phyloP scores from a whole-genome alignment of 768 basidiomycete genomes.

The Pulveroboletus sp. region DNA sequence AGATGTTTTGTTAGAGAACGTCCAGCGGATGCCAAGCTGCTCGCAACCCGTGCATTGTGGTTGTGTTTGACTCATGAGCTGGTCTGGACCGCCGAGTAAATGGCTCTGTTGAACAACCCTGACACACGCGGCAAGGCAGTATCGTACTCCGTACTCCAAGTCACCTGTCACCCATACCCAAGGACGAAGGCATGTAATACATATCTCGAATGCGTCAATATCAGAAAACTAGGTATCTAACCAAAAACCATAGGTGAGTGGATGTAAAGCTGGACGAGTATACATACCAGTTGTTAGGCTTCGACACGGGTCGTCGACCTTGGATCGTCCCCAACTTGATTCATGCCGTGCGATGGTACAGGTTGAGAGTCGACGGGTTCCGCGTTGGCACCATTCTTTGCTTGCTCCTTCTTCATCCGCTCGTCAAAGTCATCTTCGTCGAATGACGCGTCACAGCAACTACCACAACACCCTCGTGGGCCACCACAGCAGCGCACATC shows the following conservation, averaged over 20 bases:
- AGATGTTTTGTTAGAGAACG: not conserved
- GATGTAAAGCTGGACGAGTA: not conserved
- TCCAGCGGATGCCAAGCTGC: not conserved
- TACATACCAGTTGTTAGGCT: not conserved
- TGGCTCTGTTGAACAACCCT: not conserved
- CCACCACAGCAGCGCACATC: constrained; percentile 24
- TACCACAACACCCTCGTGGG: constrained; percentile 24
- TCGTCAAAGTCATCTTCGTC: constrained; percentile 29
- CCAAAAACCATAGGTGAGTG: not conserved
- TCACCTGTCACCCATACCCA: not conserved
- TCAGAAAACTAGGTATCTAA: not conserved
- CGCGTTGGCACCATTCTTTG: constrained; percentile 9
- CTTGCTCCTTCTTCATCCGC: constrained; percentile 22
- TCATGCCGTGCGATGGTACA: constrained; percentile 18
- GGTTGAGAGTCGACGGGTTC: constrained; percentile 22
- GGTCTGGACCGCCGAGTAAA: not conserved
- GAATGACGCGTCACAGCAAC: constrained; percentile 27
- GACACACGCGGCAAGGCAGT: no score
- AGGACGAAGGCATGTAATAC: not conserved
- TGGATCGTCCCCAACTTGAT: constrained; percentile 3
- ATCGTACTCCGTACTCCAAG: not conserved
- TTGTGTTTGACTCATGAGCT: not conserved
- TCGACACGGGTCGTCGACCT: not conserved
- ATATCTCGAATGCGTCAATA: not conserved
- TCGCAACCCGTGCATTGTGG: not conserved